Base-by-base conservation (phyloP, 2,329 filamentous ascomycete species). In the Microdochium trichocladiopsis region DNA sequence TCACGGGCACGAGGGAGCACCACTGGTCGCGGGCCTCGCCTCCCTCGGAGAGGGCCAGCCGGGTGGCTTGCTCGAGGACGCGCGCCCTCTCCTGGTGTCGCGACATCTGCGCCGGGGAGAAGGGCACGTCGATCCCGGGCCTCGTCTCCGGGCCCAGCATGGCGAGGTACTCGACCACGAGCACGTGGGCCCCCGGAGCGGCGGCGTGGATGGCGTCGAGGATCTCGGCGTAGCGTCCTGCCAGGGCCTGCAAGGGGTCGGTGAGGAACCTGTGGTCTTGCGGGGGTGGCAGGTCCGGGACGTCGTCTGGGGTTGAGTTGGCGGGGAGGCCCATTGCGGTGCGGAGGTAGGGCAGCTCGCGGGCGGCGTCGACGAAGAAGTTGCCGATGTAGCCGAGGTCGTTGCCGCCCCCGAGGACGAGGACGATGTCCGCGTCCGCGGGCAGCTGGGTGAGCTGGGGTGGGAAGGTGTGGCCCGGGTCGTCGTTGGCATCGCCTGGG, bases 161-260 rank as follows among this genome's bases (percentile, higher is more conserved):
- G 23, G 63, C 62, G 54, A 67, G 59, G 49, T 68, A 66, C 54
- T 71, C 69, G 43, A 72, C 60, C 65, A 77, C 58, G 61, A 78
- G 55, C 66, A 76, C 57, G 61, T 66, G 24, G 63, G 75, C 54
- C 55, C 63, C 4, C 9, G 75, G 74, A 11, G 73, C 74, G 33
- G 72, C 66, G 58, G 51, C 55, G 50, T 63, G 56, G 33, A 62
- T 54, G 6, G 55, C 58, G 47, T 62, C 55, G 14, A 63, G 55
- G 21, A 63, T 58, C 50, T 50, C 52, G 4, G 56, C 64, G 52
- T 63, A 65, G 25, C 61, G 55, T 8, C 47, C 48, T 1, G 59
- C 63, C 2, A 66, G 59, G 1, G 53, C 60, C 28, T 9, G 57
- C 59, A 25, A 57, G 56, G 9, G 56, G 57, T n/a, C 56, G 50